A percentile compares a stretch with the other conserved stretches of the same genome.
Conservation (phyloP, 1,284 basidiomycete genomes). For the Marasmius sp. region DNA sequence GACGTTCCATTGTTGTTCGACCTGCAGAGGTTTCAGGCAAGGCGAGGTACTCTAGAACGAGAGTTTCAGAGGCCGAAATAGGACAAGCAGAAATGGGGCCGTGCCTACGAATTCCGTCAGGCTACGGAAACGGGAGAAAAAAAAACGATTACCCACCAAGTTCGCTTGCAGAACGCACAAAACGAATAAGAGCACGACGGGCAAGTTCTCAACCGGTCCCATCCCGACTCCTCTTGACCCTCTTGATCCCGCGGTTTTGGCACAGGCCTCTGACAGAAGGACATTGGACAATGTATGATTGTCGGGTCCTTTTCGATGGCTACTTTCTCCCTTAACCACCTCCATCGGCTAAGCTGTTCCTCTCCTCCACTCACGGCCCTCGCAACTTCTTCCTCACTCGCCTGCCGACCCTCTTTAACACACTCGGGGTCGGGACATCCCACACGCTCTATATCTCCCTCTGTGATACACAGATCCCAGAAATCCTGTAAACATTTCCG, state of each 20-base stretch:
- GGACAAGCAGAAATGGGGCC: slow-evolving; percentile 68
- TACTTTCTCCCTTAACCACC: slow-evolving; percentile 69
- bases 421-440: slow-evolving; percentile 74
- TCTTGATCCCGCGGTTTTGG: slow-evolving; percentile 46
- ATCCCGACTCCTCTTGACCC: slow-evolving; percentile 49
- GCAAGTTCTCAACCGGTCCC: slow-evolving; percentile 70
- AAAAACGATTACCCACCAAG: slow-evolving; percentile 50
- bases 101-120: slow-evolving; percentile 49
- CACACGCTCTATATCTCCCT: slow-evolving; percentile 70
- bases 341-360: slow-evolving; percentile 65
- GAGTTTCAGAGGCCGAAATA: slow-evolving; percentile 56
- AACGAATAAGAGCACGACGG: slow-evolving; percentile 66
- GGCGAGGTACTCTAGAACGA: slow-evolving; percentile 64
- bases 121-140: background rate
- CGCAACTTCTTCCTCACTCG: slow-evolving; percentile 71
- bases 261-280: slow-evolving; percentile 70
- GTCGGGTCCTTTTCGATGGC: slow-evolving; percentile 74
- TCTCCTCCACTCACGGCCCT: slow-evolving; percentile 53
- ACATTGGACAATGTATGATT: slow-evolving; percentile 73
- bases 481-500: slow-evolving; percentile 68
- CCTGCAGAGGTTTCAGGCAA: slow-evolving; percentile 47
- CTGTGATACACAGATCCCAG: slow-evolving; percentile 72
- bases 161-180: slow-evolving; percentile 71
- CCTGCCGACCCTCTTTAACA: slow-evolving; percentile 65
- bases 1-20: slow-evolving; percentile 51